Percentiles rank a stretch among this genome's conserved stretches.
Conservation (phyloP, 2,329 filamentous ascomycete genomes). For the Epichloe bromicola region DNA sequence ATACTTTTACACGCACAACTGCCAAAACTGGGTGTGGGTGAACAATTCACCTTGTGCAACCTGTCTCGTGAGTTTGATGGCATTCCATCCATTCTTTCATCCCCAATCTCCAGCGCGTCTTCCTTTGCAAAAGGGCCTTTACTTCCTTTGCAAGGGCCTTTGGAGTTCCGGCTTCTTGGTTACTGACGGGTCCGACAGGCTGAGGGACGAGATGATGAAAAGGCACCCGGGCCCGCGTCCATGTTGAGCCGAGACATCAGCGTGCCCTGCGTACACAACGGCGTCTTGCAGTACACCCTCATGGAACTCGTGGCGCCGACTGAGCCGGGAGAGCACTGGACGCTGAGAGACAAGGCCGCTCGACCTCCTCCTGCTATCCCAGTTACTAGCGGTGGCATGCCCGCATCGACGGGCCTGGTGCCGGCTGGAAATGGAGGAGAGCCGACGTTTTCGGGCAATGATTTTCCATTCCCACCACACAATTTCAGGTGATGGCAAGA, state of each 20-base stretch:
- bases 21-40: slow-evolving; percentile 41
- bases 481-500: background rate
- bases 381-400: slow-evolving; percentile 5
- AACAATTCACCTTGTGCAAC: slow-evolving; percentile 35
- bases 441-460: background rate
- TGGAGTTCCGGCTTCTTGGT: background rate
- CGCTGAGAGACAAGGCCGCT: slow-evolving; percentile 15
- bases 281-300: slow-evolving; percentile 32
- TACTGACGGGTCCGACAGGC: slow-evolving; percentile 23
- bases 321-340: slow-evolving; percentile 25
- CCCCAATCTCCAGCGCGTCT: no score
- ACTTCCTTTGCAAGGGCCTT: no score
- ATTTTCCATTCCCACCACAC: background rate
- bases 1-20: slow-evolving; percentile 38
- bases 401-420: background rate
- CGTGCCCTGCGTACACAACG: slow-evolving; percentile 32
- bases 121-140: no score
- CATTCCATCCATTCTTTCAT: background rate
- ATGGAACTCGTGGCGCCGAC: slow-evolving; percentile 31
- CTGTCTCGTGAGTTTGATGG: slow-evolving; percentile 30
- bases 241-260: slow-evolving; percentile 27
- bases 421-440: background rate
- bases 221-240: slow-evolving; percentile 15
- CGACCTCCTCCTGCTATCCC: slow-evolving; percentile 6
- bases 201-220: slow-evolving; percentile 33